Base-by-base conservation (phyloP, 2,329 filamentous ascomycete species). In the Madurella fahalii region DNA sequence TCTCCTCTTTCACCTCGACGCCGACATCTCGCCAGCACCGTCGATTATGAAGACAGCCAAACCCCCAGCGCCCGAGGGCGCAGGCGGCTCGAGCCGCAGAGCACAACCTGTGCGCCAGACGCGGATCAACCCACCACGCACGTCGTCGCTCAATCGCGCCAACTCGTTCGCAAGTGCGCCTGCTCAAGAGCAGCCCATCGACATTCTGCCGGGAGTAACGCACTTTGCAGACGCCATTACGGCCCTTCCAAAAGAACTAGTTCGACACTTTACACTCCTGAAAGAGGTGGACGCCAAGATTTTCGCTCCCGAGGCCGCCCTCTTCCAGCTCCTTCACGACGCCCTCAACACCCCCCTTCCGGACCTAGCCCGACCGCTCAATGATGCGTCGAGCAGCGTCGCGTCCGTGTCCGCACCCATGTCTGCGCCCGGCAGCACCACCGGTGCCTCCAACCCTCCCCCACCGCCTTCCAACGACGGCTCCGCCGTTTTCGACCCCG, bases 261-360 rank as follows among this genome's bases (percentile, higher is more conserved):
- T 96, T 64, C 86, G 91, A 68, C 93, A 99, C 71, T 96, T 96
- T 65, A 96, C 93, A 34, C 81, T 97, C 53, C 79, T 99, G 63
- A 96, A 96, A 71, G 94, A 99, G 74, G 94, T 97, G 46, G 94
- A 99, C 75, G 93, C 93, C 59, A 99, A 99, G 74, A 89, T 95
- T 61, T 94, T 92, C 72, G 85, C 85, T 25, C 88, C 94, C 7
- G 90, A 96, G 69, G 87, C 94, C 64, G 82, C 86, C 66, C 80
- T 99, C 55, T 85, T 87, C 67, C 81, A 87, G 67, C 79, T 95
- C 58, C 82, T 95, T 64, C 79, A 85, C 58, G 79, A 79, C 50
- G 83, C 88, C 58, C 71, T 82, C 59, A 77, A 77, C 61, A 72
- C 77, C 32, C 76, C 75, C 57, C 68, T 73, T 31, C 75, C 78